Conservation (phyloP, 208 protist species). For the Leishmania arabica region DNA sequence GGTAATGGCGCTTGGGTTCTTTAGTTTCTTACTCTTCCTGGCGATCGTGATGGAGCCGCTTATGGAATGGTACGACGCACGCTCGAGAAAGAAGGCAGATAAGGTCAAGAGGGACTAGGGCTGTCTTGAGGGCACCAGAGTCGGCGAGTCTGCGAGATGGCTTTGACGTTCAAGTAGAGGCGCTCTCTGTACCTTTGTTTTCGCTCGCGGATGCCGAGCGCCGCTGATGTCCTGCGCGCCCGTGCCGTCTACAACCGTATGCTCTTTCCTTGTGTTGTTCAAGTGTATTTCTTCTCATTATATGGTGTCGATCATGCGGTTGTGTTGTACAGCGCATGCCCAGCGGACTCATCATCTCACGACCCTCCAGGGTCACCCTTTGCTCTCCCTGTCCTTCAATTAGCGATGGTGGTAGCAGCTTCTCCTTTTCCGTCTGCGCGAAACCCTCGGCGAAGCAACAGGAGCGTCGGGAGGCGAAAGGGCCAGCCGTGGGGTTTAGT, state of each 20-base stretch:
- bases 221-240: not conserved
- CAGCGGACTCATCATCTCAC: not conserved
- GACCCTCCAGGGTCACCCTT: not conserved
- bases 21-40: slow-evolving; percentile 60
- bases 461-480: not conserved
- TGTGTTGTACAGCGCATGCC: not conserved
- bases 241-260: not conserved
- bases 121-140: not conserved
- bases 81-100: slow-evolving; percentile 24
- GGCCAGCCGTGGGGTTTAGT: not conserved
- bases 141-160: not conserved
- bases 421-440: not conserved
- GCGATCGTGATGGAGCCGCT: slow-evolving; percentile 65
- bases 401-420: not conserved
- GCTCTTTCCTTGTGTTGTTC: not conserved
- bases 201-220: not conserved
- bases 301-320: not conserved
- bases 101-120: slow-evolving; percentile 47
- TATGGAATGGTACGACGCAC: slow-evolving; percentile 41
- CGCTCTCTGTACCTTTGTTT: slow-evolving; percentile 4
- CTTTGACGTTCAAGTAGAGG: slow-evolving; percentile 1
- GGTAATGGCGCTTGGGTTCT: slow-evolving; percentile 58
- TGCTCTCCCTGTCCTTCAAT: slow-evolving; percentile 6
- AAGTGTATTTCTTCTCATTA: not conserved
- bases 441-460: not conserved